Evolutionary conservation across 192 early-diverging fungal genomes (phyloP).

Genomic region (Gaertneriomyces semiglobifer): DNA sequence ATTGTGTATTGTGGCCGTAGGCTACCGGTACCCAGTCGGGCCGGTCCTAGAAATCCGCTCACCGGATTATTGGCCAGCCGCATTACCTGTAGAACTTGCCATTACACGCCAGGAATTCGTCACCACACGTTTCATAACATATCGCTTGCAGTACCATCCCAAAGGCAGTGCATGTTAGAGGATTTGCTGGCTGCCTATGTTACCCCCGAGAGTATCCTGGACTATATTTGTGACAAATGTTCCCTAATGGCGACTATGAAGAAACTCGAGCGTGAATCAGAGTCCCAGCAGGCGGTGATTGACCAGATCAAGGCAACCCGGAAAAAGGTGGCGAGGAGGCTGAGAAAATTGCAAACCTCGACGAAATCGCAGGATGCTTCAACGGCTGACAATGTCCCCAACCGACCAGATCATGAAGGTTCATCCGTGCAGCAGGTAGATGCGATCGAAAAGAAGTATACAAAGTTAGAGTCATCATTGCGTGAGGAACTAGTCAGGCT

Average conservation of each 20-base stretch:
- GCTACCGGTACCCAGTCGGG: no score
- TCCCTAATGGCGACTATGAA: constrained; percentile 49
- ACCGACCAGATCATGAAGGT: no score
- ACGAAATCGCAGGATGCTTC: background rate
- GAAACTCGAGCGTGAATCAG: constrained; percentile 34
- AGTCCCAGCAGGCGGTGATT: constrained; percentile 8
- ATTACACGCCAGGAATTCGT: constrained; percentile 72
- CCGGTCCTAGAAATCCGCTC: constrained; percentile 56
- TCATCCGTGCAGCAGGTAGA: no score
- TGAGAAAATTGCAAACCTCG: background rate
- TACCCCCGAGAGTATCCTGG: constrained; percentile 60
- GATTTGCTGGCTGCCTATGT: constrained; percentile 53
- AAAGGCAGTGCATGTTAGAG: constrained; percentile 45
- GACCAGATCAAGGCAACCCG: background rate
- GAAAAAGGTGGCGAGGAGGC: background rate
- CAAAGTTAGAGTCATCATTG: background rate
- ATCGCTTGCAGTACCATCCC: constrained; percentile 63
- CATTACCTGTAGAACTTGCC: constrained; percentile 74
- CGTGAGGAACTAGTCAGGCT: background rate
- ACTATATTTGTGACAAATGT: constrained; percentile 66
- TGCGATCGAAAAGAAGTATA: no score
- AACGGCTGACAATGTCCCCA: no score
- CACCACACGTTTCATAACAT: constrained; percentile 82
- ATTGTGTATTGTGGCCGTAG: no score
- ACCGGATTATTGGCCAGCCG: constrained; percentile 71